Base-by-base conservation (phyloP, 768 basidiomycete genomes). In the Pleurotus ostreatus region DNA sequence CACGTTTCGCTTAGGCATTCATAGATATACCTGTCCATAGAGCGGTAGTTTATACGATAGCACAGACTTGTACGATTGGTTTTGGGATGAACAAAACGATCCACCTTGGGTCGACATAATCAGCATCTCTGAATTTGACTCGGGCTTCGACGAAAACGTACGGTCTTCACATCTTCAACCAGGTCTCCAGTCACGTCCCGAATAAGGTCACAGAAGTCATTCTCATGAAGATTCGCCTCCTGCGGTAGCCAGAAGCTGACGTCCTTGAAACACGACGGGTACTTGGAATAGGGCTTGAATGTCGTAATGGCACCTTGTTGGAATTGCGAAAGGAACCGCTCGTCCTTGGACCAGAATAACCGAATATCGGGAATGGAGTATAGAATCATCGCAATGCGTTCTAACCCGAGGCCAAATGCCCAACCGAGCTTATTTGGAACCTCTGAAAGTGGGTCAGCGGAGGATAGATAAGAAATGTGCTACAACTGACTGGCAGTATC, bases 341-440 rank as follows among this genome's bases (percentile, higher is more conserved):
- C 64, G 65, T 99, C 97, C 48, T 74, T 71, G 2, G 94, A 94
- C 97, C 97, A 99, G 79, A 99, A 99, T 12, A 99, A 77, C 15
- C 97, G 89, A 67, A 99, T 98, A 69, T 99, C 97, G 7, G 96
- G 97, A 52, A 99, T 96, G 12, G 87, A 88, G 74, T 88, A 98
- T 46, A 99, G 83, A 59, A 98, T 85, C 97, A 99, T 99, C 13
- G 95, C 94, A 60, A 98, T 95, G 30, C 97, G 84, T 67, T 99
- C 97, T 44, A 99, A 80, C 3, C 97, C 97, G 52, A 99, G 85
- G 22, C 97, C 97, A 65, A 98, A 98, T 0, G 97, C 97, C 96
- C 97, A 99, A 23, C 94, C 93, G 62, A 93, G 83, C 66, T 96
- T 95, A 65, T 90, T 73, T 1, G 79, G 74, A 2, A 96, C 83